phyloP scores from a whole-genome alignment of 805 yeast species.

The Suhomyces sp. region DNA sequence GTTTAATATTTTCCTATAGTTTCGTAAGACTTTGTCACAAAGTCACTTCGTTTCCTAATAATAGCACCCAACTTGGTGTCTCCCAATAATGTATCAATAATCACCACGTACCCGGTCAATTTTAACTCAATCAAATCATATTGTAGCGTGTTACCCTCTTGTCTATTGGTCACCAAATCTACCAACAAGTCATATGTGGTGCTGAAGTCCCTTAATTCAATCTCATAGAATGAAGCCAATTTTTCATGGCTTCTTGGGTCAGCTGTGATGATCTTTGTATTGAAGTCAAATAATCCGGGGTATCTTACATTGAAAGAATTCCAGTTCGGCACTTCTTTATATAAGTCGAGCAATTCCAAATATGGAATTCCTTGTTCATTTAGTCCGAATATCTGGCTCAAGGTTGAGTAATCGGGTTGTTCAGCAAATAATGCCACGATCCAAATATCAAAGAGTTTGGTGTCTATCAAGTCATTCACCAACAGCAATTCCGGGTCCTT shows the following conservation, averaged over 20 bases:
- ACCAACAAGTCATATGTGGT: constrained; percentile 13
- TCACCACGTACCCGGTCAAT: constrained; percentile 14
- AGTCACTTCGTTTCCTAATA: constrained; percentile 6
- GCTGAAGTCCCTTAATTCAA: constrained; percentile 12
- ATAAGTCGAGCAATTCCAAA: constrained; percentile 15
- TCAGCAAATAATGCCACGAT: constrained; percentile 28
- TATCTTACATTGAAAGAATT: constrained; percentile 25
- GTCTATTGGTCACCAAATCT: constrained; percentile 4
- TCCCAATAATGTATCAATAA: constrained; percentile 16
- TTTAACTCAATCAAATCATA: constrained; percentile 14
- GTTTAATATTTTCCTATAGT: constrained; percentile 7
- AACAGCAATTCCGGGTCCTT: constrained; percentile 3
- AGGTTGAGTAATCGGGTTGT: constrained; percentile 6
- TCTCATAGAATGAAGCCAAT: constrained; percentile 6
- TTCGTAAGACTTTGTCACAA: constrained; percentile 9
- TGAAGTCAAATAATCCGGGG: constrained; percentile 23
- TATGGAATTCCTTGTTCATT: background rate
- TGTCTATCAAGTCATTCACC: constrained; percentile 40
- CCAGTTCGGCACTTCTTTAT: constrained; percentile 26
- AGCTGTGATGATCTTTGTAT: background rate
- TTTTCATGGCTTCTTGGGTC: constrained; percentile 1
- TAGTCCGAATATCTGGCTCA: constrained; percentile 14
- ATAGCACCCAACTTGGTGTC: constrained; percentile 19
- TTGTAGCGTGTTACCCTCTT: constrained; percentile 1
- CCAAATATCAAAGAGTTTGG: constrained; percentile 53